Base-by-base conservation (phyloP, 2,329 filamentous ascomycete species). In the Pleurostoma richardsiae region DNA sequence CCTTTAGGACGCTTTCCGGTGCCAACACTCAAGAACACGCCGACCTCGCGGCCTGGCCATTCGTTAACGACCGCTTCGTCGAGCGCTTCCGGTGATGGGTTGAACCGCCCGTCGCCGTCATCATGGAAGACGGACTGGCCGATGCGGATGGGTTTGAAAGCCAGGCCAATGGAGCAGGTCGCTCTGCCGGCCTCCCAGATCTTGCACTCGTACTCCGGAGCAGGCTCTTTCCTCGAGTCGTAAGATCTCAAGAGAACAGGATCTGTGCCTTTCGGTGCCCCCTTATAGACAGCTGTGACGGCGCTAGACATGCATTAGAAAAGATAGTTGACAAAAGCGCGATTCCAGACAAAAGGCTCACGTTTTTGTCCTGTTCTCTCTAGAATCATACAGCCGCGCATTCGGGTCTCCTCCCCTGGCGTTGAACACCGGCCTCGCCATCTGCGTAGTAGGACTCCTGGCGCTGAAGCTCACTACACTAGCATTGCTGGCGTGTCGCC, bases 121-220 rank as follows among this genome's bases (percentile, higher is more conserved):
- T 99, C 94, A 50, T 96, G 86, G 60, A 99, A 99, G 7, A 90
- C 77, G 1, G 90, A 92, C 64, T 97, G 92, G 4, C 94, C 94
- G 38, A 99, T 88, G 54, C 88, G 86, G 43, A 99, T 90, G 0
- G 92, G 90, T 64, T 99, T 99, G 71, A 99, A 99, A 1, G 94
- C 94, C 40, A 96, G 74, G 1, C 88, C 90, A 1, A 92, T 94
- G 1, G 94, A 89, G 45, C 81, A 89, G 1, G 94, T 99, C n/a
- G 94, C 94, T 50, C 94, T 83, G 8, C 94, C 94, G 4, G 94
- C 94, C 69, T 99, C 86, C 94, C 94, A 99, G 48, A 99, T 94
- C 41, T 86, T 95, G 67, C 91, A 96, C 60, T 96, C 88, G 51
- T 90, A 92, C 64, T 96, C 91, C 3, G 92, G 88, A 0, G 90